Evolutionary conservation across 805 yeast species (phyloP).

Genomic region (Saccharomycopsis fibuligera): DNA sequence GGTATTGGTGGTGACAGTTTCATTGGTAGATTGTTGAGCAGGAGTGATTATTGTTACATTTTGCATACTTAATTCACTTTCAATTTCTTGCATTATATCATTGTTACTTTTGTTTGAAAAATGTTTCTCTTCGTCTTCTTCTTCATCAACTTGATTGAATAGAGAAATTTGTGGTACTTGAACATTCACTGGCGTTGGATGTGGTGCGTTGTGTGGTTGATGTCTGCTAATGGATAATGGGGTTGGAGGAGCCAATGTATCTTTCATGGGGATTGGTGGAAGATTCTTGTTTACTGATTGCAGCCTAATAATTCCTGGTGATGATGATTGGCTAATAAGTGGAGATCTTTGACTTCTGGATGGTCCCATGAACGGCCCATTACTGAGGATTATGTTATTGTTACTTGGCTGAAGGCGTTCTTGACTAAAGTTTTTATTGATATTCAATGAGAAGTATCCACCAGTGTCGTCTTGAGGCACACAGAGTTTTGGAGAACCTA

Average conservation of each 20-base stretch:
- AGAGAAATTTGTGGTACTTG: constrained; percentile 11
- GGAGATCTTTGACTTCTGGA: neutral
- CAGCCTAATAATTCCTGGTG: constrained; percentile 1
- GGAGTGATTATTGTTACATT: constrained; percentile 8
- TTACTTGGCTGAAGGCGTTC: neutral
- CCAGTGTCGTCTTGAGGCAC: constrained; percentile 5
- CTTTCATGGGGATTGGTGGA: constrained; percentile 21
- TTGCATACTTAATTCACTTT: constrained; percentile 15
- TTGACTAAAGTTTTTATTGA: neutral
- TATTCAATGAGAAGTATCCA: neutral
- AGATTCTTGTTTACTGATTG: constrained; percentile 18
- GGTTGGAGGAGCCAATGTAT: constrained; percentile 12
- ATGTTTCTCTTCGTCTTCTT: constrained; percentile 5
- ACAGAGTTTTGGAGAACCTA: constrained; percentile 18
- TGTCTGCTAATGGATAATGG: constrained; percentile 6
- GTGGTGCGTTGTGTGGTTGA: neutral
- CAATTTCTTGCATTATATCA: constrained; percentile 21
- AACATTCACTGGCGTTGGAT: constrained; percentile 15
- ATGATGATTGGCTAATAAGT: neutral
- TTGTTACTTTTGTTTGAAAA: constrained; percentile 11
- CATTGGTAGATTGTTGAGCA: neutral
- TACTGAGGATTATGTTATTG: neutral
- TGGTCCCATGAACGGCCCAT: neutral
- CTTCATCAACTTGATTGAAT: constrained; percentile 14
- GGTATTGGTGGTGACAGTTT: too few species aligned